Evolutionary conservation across 148 eudicot genomes (phyloP).

Genomic region (Vaccinium myrtillus): DNA sequence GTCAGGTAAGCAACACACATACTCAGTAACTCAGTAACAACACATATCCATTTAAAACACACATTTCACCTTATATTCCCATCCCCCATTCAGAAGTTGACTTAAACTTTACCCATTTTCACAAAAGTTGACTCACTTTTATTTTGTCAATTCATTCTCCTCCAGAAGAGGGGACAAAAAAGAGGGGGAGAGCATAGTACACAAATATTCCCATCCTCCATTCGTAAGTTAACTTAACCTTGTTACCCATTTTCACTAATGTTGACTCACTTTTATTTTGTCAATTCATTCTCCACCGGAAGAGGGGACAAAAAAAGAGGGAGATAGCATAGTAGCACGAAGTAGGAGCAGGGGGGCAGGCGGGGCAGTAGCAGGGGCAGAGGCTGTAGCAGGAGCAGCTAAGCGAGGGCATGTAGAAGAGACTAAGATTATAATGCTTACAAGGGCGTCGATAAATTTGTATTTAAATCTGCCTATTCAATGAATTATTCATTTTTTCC

Average conservation of each 20-base stretch:
- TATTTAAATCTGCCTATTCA: background rate
- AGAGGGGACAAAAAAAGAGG: background rate
- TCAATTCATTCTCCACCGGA: background rate
- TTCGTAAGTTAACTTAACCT: background rate
- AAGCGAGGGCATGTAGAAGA: background rate
- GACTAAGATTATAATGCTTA: background rate
- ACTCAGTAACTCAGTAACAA: background rate
- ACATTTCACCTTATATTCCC: background rate
- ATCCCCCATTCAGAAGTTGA: background rate
- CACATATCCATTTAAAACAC: background rate
- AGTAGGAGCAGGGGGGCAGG: background rate
- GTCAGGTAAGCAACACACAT: slow-evolving; percentile 1
- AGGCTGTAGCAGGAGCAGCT: background rate
- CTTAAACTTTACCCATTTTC: background rate
- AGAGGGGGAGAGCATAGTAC: background rate
- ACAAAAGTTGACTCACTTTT: background rate
- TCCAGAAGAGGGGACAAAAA: background rate
- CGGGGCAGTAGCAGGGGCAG: background rate
- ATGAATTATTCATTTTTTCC: background rate
- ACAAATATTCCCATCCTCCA: background rate
- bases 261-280: background rate
- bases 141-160: background rate
- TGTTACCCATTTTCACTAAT: background rate
- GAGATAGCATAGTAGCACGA: background rate
- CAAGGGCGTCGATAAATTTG: background rate